Evolutionary conservation across 148 eudicot species (phyloP).

Genomic region (Spergularia marina): DNA sequence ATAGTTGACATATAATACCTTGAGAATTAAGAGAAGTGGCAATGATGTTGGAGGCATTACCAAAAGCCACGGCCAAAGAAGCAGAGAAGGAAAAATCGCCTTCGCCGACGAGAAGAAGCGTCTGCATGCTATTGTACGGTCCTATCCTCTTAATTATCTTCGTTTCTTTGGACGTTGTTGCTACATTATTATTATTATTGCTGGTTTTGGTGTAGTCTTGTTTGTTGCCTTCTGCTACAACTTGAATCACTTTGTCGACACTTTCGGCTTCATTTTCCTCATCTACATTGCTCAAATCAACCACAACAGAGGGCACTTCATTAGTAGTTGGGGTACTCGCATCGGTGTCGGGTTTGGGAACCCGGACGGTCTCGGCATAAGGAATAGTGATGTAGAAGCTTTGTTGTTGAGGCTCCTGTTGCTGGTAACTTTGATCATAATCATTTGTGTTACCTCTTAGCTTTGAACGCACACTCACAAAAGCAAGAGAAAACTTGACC

Average conservation of each 20-base stretch:
- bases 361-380: not conserved
- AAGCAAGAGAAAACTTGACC: slow-evolving; percentile 22
- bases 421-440: not conserved
- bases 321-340: not conserved
- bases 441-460: not conserved
- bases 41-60: slow-evolving; percentile 17
- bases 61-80: slow-evolving; percentile 27
- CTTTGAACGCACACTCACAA: not conserved
- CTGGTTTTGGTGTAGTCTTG: too few species aligned
- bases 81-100: slow-evolving; percentile 31
- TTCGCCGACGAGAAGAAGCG: slow-evolving; percentile 23
- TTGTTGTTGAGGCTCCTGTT: not conserved
- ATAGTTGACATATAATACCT: not conserved
- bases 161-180: not conserved
- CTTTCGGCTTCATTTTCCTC: not conserved
- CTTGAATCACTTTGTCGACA: not conserved
- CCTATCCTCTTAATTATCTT: slow-evolving; percentile 11
- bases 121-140: slow-evolving; percentile 8
- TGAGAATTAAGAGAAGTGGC: slow-evolving; percentile 27
- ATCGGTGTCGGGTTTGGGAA: too few species aligned
- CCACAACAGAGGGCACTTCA: not conserved
- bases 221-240: not conserved
- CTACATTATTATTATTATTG: not conserved
- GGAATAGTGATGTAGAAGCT: slow-evolving; percentile 12
- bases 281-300: not conserved